Base-by-base conservation (phyloP, 768 basidiomycete genomes). In the Boletus bicolor region DNA sequence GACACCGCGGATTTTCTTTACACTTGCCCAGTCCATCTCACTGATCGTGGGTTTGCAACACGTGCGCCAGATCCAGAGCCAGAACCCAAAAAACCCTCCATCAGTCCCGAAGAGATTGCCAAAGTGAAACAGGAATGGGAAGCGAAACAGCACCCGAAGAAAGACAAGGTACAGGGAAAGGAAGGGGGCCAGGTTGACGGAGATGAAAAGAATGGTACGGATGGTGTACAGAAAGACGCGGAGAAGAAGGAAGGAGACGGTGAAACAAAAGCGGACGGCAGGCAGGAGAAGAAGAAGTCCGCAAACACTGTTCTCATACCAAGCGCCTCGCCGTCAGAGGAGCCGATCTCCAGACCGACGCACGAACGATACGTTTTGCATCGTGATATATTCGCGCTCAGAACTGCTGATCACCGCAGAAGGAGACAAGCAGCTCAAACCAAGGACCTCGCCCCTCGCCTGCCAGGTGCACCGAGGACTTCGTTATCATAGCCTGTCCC, bases 1-100 rank as follows among this genome's bases (percentile, higher is more conserved):
- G 84, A 90, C 66, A 85, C 88, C 9, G 76, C 82, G 11, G 95
- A 97, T 72, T 97, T 94, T 68, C 53, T 98, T 34, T 97, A 96
- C 70, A 80, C 84, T 0, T 98, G 95, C 66, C 79, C 83, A 1
- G 71, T 73, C n/a, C 95, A 98, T 73, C 81, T 97, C 53, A 75
- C 76, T 7, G 94, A 98, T 68, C 73, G 76, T 28, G 91, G 84
- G 21, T 96, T 97, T 72, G 85, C 88, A 8, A 80, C 75, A 10
- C 73, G 75, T 43, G 72, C 83, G 48, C 73, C 70, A 46, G 62
- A 80, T 74, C 72, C 65, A 68, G 66, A 76, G 66, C 51, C 67
- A 81, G 69, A 69, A 54, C 37, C 62, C 53, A 72, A 72, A 56
- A 70, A 72, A 44, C 66, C 60, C 19, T 67, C 72, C 1, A 65